Percentiles rank a stretch among this genome's conserved stretches.
phyloP scores from a whole-genome alignment of 2,329 filamentous ascomycete genomes.

The Lizonia empirigonia region DNA sequence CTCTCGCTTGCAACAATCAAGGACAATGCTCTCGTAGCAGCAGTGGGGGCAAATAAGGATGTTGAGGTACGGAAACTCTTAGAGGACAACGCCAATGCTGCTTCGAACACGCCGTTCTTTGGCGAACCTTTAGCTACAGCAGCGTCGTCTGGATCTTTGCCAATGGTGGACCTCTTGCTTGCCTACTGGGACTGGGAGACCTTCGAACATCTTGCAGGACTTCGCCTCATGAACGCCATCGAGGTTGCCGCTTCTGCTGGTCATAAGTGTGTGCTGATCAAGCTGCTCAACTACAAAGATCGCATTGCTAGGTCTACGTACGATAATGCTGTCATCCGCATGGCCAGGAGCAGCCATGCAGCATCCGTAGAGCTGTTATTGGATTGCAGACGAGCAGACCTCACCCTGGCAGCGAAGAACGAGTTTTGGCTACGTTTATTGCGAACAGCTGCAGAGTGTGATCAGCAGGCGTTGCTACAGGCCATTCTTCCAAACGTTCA shows the following conservation, averaged over 20 bases:
- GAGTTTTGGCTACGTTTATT: background rate
- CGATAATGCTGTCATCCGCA: background rate
- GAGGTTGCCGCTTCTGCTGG: background rate
- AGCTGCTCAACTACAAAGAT: background rate
- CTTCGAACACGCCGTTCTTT: background rate
- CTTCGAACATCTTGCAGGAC: background rate
- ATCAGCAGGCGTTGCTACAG: background rate
- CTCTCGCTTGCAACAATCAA: background rate
- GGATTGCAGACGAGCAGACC: background rate
- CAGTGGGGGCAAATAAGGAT: background rate
- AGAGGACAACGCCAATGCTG: background rate
- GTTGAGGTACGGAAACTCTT: background rate
- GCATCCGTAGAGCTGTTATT: background rate
- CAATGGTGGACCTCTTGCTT: background rate
- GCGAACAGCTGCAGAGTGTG: background rate
- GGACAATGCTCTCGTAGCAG: background rate
- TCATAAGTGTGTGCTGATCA: background rate
- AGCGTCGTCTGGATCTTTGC: background rate
- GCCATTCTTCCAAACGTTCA: background rate
- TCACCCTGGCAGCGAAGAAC: background rate
- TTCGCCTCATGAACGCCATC: background rate
- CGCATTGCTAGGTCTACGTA: background rate
- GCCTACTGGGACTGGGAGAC: background rate
- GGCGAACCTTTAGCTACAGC: background rate
- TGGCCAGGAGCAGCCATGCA: background rate